These are phyloP conservation scores for Boletellus ananiceps DNA, from an alignment of 768 basidiomycete genomes.

Conservation along the genomic window DNA sequence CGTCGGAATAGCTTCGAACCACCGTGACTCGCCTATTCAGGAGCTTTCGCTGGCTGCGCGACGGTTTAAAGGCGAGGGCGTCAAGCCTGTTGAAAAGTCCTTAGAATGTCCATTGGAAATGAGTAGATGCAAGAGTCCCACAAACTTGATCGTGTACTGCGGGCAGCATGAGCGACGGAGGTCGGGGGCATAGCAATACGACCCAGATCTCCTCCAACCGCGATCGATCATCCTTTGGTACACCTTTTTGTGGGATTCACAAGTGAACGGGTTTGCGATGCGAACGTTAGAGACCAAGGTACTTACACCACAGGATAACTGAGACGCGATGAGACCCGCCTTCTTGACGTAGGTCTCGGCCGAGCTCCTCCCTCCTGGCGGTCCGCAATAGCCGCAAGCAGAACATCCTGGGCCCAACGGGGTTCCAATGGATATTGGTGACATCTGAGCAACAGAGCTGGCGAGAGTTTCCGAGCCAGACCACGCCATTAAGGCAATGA, in stretches of 20 bases:
- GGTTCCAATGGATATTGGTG: slow-evolving; percentile 25
- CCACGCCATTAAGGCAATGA: too few species aligned
- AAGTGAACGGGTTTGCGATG: too few species aligned
- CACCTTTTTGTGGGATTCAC: too few species aligned
- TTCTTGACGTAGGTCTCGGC: too few species aligned
- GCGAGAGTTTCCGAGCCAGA: too few species aligned
- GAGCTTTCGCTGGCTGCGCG: slow-evolving; percentile 71
- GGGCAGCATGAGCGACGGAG: slow-evolving; percentile 83
- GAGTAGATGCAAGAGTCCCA: slow-evolving; percentile 10
- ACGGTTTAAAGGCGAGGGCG: slow-evolving; percentile 58
- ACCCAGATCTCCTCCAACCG: slow-evolving; percentile 81
- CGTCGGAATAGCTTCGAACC: neutral
- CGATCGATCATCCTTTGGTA: slow-evolving; percentile 74
- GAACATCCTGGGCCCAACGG: slow-evolving; percentile 30
- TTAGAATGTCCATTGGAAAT: slow-evolving; percentile 15
- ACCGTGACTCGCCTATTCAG: slow-evolving; percentile 53
- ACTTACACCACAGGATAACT: too few species aligned
- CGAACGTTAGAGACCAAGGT: too few species aligned
- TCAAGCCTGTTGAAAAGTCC: slow-evolving; percentile 49
- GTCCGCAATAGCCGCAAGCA: slow-evolving; percentile 40
- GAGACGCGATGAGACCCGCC: slow-evolving; percentile 30
- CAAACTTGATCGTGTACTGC: slow-evolving; percentile 88
- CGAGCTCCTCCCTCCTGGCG: slow-evolving; percentile 42
- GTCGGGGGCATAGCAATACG: slow-evolving; percentile 53
- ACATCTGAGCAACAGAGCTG: slow-evolving; percentile 12